phyloP scores from a whole-genome alignment of 371 early-diverging fungal genomes.

The Capillidium heterosporum region DNA sequence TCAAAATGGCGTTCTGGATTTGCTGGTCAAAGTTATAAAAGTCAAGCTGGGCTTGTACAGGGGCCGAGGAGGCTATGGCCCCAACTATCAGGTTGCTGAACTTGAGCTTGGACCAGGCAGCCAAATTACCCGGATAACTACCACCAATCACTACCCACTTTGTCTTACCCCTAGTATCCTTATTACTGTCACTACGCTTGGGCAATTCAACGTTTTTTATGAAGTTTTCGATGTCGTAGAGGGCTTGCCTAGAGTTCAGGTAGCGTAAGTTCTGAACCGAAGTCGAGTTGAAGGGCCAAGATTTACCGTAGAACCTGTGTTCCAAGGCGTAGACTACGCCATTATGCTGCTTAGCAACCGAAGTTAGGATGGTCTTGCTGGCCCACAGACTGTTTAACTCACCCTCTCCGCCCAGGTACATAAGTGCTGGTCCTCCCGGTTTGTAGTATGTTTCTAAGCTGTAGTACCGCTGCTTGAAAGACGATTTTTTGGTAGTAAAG shows the following conservation, averaged over 20 bases:
- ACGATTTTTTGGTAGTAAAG: too few species aligned
- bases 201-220: constrained; percentile 10
- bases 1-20: constrained; percentile 10
- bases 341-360: constrained; percentile 33
- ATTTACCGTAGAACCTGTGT: constrained; percentile 55
- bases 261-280: constrained; percentile 16
- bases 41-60: constrained; percentile 25
- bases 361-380: constrained; percentile 10
- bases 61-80: constrained; percentile 52
- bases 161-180: constrained; percentile 9
- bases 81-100: constrained; percentile 46
- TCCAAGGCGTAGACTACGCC: constrained; percentile 52
- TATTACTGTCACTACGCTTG: too few species aligned
- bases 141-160: constrained; percentile 48
- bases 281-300: constrained; percentile 20
- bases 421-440: constrained; percentile 43
- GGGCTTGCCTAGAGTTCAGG: constrained; percentile 32
- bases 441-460: constrained; percentile 36
- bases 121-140: constrained; percentile 49
- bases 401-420: constrained; percentile 30
- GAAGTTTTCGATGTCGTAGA: constrained; percentile 42
- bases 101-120: constrained; percentile 43
- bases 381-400: constrained; percentile 14
- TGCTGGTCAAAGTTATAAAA: background rate
- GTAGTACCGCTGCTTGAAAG: constrained; percentile 37